Base-by-base conservation (phyloP, 2,329 filamentous ascomycete species). In the Trichoderma pleuroti region DNA sequence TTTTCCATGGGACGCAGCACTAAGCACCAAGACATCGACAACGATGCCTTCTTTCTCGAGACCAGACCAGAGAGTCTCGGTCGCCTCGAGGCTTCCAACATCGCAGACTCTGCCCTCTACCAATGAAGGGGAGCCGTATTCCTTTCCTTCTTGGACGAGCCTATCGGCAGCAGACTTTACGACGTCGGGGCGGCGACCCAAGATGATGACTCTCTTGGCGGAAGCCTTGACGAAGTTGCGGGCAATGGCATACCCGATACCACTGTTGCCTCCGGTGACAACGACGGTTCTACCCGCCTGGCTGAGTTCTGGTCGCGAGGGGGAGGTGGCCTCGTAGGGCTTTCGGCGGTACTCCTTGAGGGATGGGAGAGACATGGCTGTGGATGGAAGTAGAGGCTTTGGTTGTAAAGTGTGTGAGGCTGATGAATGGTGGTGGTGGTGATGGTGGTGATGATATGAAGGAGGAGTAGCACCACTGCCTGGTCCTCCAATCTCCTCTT, bases 241-340 rank as follows among this genome's bases (percentile, higher is more conserved):
- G 2, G 90, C 89, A 11, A 91, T 86, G 2, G 87, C 86, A 72
- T 88, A 86, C 4, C 91, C 90, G 67, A 93, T 88, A 59, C 90
- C 89, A 0, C 84, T 85, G 2, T 86, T 86, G 26, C 86, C 89
- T 49, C 91, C 91, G 2, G 89, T 91, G 76, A 93, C 88, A 12
- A 93, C 81, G 11, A 91, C 86, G 1, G 85, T 89, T n/a, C 76
- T 75, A 6, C 82, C 82, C 3, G 76, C 73, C 24, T 85, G 82
- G 3, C 76, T 81, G 18, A 85, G 77, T 49, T 81, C 80, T 0
- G 82, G 80, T 0, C 80, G 78, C 1, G 71, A 66, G 0, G 82
- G 79, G 0, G 75, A 78, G 70, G 85, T 84, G 70, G 76, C 71
- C 0, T 77, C 72, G 62, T 85, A 85, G 1, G 80, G 72, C 18